A percentile compares a stretch with the other conserved stretches of the same genome.
Evolutionary conservation across 2,329 filamentous ascomycete genomes (phyloP).

Genomic region (Cladorrhinum sp.): DNA sequence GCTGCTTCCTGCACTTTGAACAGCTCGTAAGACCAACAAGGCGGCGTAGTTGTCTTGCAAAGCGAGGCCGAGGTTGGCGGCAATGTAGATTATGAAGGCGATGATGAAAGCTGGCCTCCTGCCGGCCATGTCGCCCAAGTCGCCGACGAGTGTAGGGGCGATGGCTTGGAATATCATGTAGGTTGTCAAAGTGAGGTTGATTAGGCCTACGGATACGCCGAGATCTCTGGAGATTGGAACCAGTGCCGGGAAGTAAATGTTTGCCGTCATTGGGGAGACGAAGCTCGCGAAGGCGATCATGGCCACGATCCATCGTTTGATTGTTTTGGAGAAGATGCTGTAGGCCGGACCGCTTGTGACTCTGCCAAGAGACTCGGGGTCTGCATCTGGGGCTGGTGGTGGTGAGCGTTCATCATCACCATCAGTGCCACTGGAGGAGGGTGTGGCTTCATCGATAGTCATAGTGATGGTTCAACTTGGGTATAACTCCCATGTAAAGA

Average conservation of each 20-base stretch:
- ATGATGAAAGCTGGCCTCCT: conserved; percentile 60
- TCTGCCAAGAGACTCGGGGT: conserved; percentile 35
- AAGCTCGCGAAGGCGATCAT: conserved; percentile 54
- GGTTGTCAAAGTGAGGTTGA: conserved; percentile 54
- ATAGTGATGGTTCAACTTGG: too few species aligned
- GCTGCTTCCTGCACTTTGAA: conserved; percentile 63
- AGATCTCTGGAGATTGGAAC: conserved; percentile 39
- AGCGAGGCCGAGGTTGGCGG: conserved; percentile 58
- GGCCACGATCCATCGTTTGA: conserved; percentile 50
- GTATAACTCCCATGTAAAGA: too few species aligned
- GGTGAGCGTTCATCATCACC: too few species aligned
- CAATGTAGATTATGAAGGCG: conserved; percentile 54
- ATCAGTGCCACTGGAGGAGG: too few species aligned
- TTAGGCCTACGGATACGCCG: conserved; percentile 37
- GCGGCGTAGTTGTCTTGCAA: conserved; percentile 56
- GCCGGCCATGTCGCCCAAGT: conserved; percentile 59
- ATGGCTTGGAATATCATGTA: conserved; percentile 64
- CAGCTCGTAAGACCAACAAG: conserved; percentile 57
- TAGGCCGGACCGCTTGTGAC: conserved; percentile 41
- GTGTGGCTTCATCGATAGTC: too few species aligned
- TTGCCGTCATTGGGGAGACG: conserved; percentile 57
- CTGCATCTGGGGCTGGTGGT: conserved; percentile 21
- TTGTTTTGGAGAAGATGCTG: conserved; percentile 38
- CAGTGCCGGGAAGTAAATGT: conserved; percentile 52
- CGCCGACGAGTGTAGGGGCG: conserved; percentile 58